Evolutionary conservation across 1,284 basidiomycete genomes (phyloP), one percentile per base, ranked within the genome.

Genomic region (Heliocybe sulcata): DNA sequence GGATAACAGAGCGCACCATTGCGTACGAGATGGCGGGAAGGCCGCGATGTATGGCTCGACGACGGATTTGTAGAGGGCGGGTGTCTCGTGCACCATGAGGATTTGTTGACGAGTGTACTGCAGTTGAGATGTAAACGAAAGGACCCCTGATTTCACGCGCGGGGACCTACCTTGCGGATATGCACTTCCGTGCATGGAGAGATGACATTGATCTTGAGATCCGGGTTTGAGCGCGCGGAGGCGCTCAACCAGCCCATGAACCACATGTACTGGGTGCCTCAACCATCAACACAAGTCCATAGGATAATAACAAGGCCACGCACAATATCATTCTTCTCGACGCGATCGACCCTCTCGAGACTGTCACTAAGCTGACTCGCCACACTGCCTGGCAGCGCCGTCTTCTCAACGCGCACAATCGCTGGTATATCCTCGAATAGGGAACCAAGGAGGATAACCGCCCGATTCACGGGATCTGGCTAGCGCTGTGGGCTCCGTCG

Each of bases 171-270:
- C 75, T 95, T 95, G 57, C 77, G 77, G 58, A 95, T 83, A 63
- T 95, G 92, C 0, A 82, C 80, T 12, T 91, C 85, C 0, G 91
- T 94, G 3, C 90, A 90, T 9, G 92, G 92, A 62, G 77, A 88
- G 55, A 94, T 85, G 25, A 94, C 71, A 60, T 83, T 88, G 60
- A 96, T 80, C 68, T 78, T 81, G 29, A 77, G 67, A 45, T 80
- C 79, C 1, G 76, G 76, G 23, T 68, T 62, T 1, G 69, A 65
- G 29, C 59, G 55, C 4, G n/a, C n/a, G 16, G 66, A 67, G 3
- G 61, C 59, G 14, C 63, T 60, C 25, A 75, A 57, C 75, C 77
- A 80, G 1, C 68, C 79, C 45, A 77, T 67, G 35, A 70, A 61
- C 77, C 75, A 77, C 1, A 70, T 63, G 58, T 77, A 78, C 73